phyloP scores from a whole-genome alignment of 1,139 yeast species.

The Taphrina confusa region DNA sequence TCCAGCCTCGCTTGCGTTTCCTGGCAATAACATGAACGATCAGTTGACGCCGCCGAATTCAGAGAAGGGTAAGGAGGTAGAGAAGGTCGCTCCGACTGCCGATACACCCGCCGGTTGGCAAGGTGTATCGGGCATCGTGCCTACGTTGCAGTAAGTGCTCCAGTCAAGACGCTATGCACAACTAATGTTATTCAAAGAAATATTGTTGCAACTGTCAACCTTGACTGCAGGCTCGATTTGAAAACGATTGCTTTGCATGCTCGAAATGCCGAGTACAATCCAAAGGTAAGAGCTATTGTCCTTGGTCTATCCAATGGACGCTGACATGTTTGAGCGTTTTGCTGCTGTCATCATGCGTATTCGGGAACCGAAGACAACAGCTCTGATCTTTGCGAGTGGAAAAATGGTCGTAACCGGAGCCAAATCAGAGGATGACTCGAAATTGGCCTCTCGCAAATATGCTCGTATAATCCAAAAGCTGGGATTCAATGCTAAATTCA shows the following conservation, averaged over 20 bases:
- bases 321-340: slow-evolving; percentile 61
- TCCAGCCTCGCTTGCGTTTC: slow-evolving; percentile 31
- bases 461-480: slow-evolving; percentile 97
- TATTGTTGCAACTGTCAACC: slow-evolving; percentile 95
- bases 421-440: slow-evolving; percentile 95
- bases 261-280: slow-evolving; percentile 98
- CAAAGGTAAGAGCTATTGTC: slow-evolving; percentile 50
- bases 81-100: slow-evolving; percentile 7
- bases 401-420: slow-evolving; percentile 99
- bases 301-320: slow-evolving; percentile 17
- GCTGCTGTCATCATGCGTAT: slow-evolving; percentile 99
- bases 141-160: slow-evolving; percentile 68
- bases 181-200: slow-evolving; percentile 53
- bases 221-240: slow-evolving; percentile 92
- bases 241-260: slow-evolving; percentile 98
- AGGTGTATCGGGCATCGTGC: slow-evolving; percentile 83
- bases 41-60: slow-evolving; percentile 13
- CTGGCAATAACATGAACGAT: slow-evolving; percentile 19
- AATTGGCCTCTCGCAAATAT: slow-evolving; percentile 92
- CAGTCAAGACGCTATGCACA: slow-evolving; percentile 35
- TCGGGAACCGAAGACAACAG: slow-evolving; percentile 98
- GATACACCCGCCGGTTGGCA: slow-evolving; percentile 23
- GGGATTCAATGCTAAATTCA: slow-evolving; percentile 87
- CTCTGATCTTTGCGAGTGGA: slow-evolving; percentile 96
- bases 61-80: slow-evolving; percentile 23